phyloP scores from a whole-genome alignment of 2,329 filamentous ascomycete species.

The Dichotomopilus funicola region DNA sequence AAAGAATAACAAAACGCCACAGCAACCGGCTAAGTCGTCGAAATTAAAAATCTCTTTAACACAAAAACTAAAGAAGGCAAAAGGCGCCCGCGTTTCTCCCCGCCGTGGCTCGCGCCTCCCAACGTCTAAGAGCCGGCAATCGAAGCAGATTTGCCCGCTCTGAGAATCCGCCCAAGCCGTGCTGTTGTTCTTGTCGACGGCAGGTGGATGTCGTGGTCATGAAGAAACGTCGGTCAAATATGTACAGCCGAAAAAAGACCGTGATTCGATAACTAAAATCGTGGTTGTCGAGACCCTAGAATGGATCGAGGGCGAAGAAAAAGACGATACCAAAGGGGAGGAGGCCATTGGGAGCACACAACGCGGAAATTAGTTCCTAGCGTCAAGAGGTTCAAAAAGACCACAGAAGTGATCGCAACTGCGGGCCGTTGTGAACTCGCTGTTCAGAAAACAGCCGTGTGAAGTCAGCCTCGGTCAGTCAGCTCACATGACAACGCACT shows the following conservation, averaged over 20 bases:
- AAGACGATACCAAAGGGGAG: too few relatives aligned
- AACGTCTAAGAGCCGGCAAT: not conserved
- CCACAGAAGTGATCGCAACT: too few relatives aligned
- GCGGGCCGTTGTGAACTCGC: too few relatives aligned
- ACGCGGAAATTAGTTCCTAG: too few relatives aligned
- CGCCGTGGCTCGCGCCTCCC: not conserved
- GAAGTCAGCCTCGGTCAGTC: not conserved
- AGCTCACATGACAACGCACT: conserved; percentile 54
- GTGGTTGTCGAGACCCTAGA: not conserved
- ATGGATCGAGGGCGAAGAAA: too few relatives aligned
- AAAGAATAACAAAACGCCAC: not conserved
- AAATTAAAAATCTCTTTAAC: conserved; percentile 13
- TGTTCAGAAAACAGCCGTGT: not conserved
- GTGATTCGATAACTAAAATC: conserved; percentile 2
- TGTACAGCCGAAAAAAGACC: conserved; percentile 11
- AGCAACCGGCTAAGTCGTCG: not conserved
- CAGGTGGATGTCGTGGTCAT: not conserved
- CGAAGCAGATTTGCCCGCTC: too few relatives aligned
- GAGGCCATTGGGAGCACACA: too few relatives aligned
- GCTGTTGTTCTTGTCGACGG: not conserved
- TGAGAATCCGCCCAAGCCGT: too few relatives aligned
- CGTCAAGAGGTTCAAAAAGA: too few relatives aligned
- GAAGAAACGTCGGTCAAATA: conserved; percentile 6
- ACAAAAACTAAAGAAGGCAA: not conserved
- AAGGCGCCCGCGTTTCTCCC: not conserved